phyloP scores from a whole-genome alignment of 805 yeast species.

The Metschnikowia picachoensis region DNA sequence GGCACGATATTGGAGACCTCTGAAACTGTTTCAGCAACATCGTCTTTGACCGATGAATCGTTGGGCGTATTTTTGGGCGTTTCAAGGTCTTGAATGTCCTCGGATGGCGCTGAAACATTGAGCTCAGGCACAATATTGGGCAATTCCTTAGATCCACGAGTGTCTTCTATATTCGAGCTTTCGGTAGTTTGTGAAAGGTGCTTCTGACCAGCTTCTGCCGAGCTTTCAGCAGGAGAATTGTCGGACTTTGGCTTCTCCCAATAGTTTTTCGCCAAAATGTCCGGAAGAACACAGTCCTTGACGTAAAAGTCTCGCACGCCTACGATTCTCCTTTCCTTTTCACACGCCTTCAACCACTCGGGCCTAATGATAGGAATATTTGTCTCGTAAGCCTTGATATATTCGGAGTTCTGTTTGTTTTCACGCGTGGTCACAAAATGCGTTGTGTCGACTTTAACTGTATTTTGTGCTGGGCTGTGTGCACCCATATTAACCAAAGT shows the following conservation, averaged over 20 bases:
- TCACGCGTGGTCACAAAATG: constrained; percentile 74
- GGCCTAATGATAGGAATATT: constrained; percentile 94
- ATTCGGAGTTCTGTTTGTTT: constrained; percentile 64
- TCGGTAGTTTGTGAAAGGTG: background rate
- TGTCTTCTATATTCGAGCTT: background rate
- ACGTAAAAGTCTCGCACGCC: constrained; percentile 87
- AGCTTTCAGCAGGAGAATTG: too few species aligned
- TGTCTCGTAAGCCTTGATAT: constrained; percentile 72
- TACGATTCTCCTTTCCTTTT: constrained; percentile 78
- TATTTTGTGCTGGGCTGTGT: constrained; percentile 59
- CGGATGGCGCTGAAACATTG: background rate
- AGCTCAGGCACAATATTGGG: background rate
- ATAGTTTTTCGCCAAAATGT: constrained; percentile 39
- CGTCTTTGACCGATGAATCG: constrained; percentile 3
- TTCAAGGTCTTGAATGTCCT: background rate
- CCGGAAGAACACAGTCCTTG: constrained; percentile 48
- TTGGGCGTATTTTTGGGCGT: constrained; percentile 14
- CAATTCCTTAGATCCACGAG: background rate
- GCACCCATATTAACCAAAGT: constrained; percentile 76
- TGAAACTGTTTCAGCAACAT: constrained; percentile 14
- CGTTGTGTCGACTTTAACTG: constrained; percentile 86
- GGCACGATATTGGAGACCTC: background rate
- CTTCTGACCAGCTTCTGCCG: background rate
- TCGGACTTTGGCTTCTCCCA: constrained; percentile 22
- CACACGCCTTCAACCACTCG: constrained; percentile 96